Base-by-base conservation (phyloP, 2,329 filamentous ascomycete species). In the Escovopsis weberi region DNA sequence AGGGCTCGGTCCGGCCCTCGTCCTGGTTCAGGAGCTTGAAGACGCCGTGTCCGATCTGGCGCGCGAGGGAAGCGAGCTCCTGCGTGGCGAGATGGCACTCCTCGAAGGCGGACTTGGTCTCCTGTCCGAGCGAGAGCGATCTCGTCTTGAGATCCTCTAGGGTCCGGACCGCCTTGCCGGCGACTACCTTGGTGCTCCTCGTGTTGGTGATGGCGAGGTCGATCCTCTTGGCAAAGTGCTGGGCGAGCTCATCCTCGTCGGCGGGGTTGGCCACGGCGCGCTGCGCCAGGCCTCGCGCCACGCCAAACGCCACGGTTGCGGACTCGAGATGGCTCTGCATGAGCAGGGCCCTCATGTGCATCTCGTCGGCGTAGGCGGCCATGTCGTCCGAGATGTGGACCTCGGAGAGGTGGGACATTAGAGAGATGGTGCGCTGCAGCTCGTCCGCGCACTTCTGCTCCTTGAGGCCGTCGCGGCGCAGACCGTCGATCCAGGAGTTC, bases 321-420 rank as follows among this genome's bases (percentile, higher is more conserved):
- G 78, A 85, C 46, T 94, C 88, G 12, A 94, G 72, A 50, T 88
- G 80, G 53, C 78, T 86, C 57, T 93, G 85, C 62, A 87, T 78
- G 48, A 89, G 66, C 38, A 78, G 59, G 3, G 82, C 75, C 49
- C 77, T 78, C 80, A 89, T 89, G 53, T 87, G 77, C 32, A 88
- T 64, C 52, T 87, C 78, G 54, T 88, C 82, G 0, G 85, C 84
- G 57, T 84, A 85, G 54, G 76, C 80, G 49, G 82, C 76, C 8
- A 86, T 65, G 37, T 75, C 78, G 41, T 72, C 68, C 1, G 77
- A 72, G 38, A 94, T 78, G 55, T 94, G 80, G 19, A 88, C 79
- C 55, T 89, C 84, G 9, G 78, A 81, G 12, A 95, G 72, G 58
- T 95, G 87, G n/a, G 76, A 75, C 70, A 95, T 80, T 42, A 95